Base-by-base conservation (phyloP, 208 protist species). In the Trypanosomatidae sp. region DNA sequence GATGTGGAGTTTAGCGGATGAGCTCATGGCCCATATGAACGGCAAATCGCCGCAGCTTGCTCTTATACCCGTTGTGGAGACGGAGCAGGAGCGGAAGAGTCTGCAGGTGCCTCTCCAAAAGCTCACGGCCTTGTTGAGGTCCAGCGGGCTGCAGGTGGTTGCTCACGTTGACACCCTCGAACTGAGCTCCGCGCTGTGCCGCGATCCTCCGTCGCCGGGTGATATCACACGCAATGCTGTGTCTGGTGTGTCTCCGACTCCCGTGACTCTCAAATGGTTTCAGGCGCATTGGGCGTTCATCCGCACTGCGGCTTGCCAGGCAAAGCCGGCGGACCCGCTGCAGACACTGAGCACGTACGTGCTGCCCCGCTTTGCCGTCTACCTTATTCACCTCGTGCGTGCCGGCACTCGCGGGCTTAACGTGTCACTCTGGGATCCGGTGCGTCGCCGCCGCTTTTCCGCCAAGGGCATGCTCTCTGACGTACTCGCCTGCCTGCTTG, bases 401-500 rank as follows among this genome's bases (percentile, higher is more conserved):
- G 82, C 89, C 0, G 91, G 91, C 28, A 84, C 89, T 36, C 87
- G 85, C 7, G 85, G 84, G 46, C 81, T 96, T 33, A 93, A 90
- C 69, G 69, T 94, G 30, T 82, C 84, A 4, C 67, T 94, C 8
- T 96, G 83, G 81, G 80, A 92, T 53, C 84, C 86, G 15, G 64
- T 85, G 49, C 80, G 77, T 2, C 79, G 73, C 19, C 82, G 80
- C 44, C 87, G 87, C 50, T 91, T 85, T 72, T 71, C 73, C 1
- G 86, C 88, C 10, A 93, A 93, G 64, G 91, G 91, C 10, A 94
- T 96, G 88, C 82, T 96, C 52, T 94, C 91, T 2, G 91, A 96
- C 76, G 81, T 94, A 9, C 78, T 96, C 3, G 83, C 79, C 49
- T 92, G 86, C 71, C 66, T 96, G 52, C 74, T 96, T 50, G 77